Percentiles rank a stretch among this genome's conserved stretches.
These are phyloP conservation scores for Houttuynia cordata DNA, from an alignment of 164 flowering plant genomes.

Conservation along the genomic window DNA sequence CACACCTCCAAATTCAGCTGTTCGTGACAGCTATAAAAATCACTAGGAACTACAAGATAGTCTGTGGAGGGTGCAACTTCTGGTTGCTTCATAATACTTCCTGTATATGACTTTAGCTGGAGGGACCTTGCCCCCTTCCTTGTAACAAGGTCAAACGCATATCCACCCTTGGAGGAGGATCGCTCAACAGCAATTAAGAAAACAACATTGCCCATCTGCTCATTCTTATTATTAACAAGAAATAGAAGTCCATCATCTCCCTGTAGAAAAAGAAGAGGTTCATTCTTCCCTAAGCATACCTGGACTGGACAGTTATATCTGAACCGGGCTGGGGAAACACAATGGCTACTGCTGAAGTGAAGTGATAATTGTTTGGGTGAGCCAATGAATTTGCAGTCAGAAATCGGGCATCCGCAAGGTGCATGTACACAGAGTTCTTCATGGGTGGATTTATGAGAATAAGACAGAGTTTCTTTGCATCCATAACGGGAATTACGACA, in stretches of 20 bases:
- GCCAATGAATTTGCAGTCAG: constrained; percentile 35
- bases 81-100: constrained; percentile 22
- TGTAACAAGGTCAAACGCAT: constrained; percentile 32
- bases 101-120: constrained; percentile 34
- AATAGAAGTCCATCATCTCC: constrained; percentile 51
- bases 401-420: constrained; percentile 47
- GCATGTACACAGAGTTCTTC: constrained; percentile 29
- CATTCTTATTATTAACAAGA: constrained; percentile 32
- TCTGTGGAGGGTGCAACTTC: constrained; percentile 27
- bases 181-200: constrained; percentile 28
- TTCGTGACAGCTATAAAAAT: constrained; percentile 19
- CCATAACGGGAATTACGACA: constrained; percentile 38
- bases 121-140: constrained; percentile 37
- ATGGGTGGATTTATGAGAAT: constrained; percentile 22
- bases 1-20: constrained; percentile 42
- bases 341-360: constrained; percentile 47
- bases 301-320: constrained; percentile 33
- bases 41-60: constrained; percentile 42
- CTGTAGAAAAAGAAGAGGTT: constrained; percentile 5
- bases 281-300: constrained; percentile 24
- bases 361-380: constrained; percentile 35
- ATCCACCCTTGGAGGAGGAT: constrained; percentile 24
- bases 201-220: constrained; percentile 33
- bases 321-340: constrained; percentile 36
- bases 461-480: constrained; percentile 28